A percentile compares a stretch with the other conserved stretches of the same genome.
Evolutionary conservation across 2,329 filamentous ascomycete genomes (phyloP).

Genomic region (Monilinia laxa): DNA sequence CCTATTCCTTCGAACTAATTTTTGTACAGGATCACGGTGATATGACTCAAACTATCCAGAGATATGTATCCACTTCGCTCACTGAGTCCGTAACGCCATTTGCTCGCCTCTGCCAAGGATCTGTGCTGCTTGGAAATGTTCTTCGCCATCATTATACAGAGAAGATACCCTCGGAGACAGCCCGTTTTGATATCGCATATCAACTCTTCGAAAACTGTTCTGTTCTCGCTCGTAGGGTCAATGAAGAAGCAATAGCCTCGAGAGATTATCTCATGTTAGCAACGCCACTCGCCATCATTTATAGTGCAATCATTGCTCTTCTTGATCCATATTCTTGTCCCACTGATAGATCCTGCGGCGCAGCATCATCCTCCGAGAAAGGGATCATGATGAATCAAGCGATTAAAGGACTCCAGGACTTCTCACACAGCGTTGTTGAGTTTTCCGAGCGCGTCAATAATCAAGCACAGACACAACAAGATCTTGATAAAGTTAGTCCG

Average conservation of each 20-base stretch:
- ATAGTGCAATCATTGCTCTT: constrained; percentile 39
- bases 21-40: constrained; percentile 42
- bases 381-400: constrained; percentile 41
- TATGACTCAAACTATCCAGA: constrained; percentile 37
- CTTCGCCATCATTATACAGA: constrained; percentile 39
- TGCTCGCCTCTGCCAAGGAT: constrained; percentile 49
- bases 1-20: constrained; percentile 17
- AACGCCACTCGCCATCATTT: constrained; percentile 36
- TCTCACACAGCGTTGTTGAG: constrained; percentile 37
- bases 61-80: constrained; percentile 42
- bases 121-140: constrained; percentile 42
- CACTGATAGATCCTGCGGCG: constrained; percentile 24
- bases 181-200: constrained; percentile 31
- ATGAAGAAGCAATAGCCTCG: constrained; percentile 32
- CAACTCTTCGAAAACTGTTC: constrained; percentile 36
- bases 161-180: constrained; percentile 29
- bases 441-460: constrained; percentile 37
- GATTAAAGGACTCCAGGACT: constrained; percentile 40
- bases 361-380: constrained; percentile 30
- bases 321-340: constrained; percentile 44
- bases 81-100: constrained; percentile 50
- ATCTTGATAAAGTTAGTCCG: constrained; percentile 40
- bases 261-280: constrained; percentile 34
- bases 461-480: constrained; percentile 30
- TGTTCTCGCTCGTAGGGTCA: constrained; percentile 32